These are phyloP conservation scores for Lactarius tabidus DNA, from an alignment of 768 basidiomycete species.

Conservation along the genomic window DNA sequence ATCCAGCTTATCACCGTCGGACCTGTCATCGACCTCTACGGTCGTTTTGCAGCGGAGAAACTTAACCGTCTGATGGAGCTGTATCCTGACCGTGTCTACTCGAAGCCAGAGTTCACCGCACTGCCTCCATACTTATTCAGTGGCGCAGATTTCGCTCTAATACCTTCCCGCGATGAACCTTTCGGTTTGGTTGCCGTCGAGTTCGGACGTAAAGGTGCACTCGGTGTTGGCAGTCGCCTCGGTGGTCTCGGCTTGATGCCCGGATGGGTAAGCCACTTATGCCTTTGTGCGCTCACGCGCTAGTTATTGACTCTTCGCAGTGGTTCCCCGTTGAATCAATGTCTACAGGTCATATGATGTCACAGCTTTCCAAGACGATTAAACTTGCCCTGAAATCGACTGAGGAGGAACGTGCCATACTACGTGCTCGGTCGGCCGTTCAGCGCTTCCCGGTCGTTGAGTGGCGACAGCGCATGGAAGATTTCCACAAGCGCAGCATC, in stretches of 20 bases:
- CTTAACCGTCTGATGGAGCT: conserved; percentile 90
- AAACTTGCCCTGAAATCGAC: conserved; percentile 90
- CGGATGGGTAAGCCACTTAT: conserved; percentile 72
- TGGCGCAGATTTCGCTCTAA: conserved; percentile 92
- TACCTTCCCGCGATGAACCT: conserved; percentile 94
- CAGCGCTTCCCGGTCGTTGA: conserved; percentile 98
- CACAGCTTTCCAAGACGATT: conserved; percentile 90
- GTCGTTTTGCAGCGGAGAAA: conserved; percentile 94
- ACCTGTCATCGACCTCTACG: conserved; percentile 93
- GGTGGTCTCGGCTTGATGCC: conserved; percentile 97
- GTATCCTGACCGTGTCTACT: conserved; percentile 89
- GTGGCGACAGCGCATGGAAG: conserved; percentile 95
- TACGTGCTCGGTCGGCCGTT: conserved; percentile 89
- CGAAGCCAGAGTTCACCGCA: conserved; percentile 96
- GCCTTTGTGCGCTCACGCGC: not conserved
- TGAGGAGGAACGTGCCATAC: conserved; percentile 85
- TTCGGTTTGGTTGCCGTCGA: conserved; percentile 96
- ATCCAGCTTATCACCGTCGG: conserved; percentile 89
- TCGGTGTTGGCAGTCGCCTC: conserved; percentile 90
- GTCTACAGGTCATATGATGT: conserved; percentile 90
- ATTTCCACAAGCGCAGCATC: conserved; percentile 89
- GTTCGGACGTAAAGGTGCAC: conserved; percentile 93
- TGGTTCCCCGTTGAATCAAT: conserved; percentile 98
- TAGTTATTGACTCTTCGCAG: conserved; percentile 37
- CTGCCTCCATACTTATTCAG: conserved; percentile 91